Evolutionary conservation across 192 early-diverging fungal genomes (phyloP).

Genomic region (Funneliformis geosporum): DNA sequence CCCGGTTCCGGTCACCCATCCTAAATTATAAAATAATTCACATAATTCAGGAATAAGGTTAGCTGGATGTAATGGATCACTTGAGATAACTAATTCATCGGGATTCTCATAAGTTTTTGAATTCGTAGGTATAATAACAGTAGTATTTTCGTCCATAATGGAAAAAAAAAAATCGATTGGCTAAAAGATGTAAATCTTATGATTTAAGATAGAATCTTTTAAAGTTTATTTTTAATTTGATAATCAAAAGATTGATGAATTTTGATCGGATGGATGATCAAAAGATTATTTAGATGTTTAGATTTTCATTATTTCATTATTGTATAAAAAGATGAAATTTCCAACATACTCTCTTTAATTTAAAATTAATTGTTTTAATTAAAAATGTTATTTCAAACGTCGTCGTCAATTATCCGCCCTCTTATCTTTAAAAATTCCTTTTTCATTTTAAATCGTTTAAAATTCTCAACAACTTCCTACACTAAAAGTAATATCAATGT

Average conservation of each 20-base stretch:
- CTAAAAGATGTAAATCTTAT: no score
- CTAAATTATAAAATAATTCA: constrained; percentile 80
- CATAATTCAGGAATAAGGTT: constrained; percentile 95
- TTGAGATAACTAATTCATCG: constrained; percentile 49
- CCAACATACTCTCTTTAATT: neutral
- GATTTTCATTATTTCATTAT: neutral
- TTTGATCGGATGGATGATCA: neutral
- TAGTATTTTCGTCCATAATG: no score
- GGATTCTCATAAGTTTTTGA: neutral
- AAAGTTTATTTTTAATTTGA: neutral
- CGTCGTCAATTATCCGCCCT: neutral
- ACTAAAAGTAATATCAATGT: neutral
- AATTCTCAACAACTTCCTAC: neutral
- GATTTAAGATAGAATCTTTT: no score
- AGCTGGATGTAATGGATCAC: constrained; percentile 66
- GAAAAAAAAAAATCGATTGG: no score
- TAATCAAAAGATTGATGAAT: neutral
- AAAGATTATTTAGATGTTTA: neutral
- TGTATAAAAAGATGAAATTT: neutral
- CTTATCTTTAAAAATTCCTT: neutral
- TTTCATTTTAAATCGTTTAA: neutral
- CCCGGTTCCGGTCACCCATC: constrained; percentile 98
- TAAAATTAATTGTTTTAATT: no score
- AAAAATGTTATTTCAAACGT: neutral
- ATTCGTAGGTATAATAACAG: neutral